Base-by-base conservation (phyloP, 805 yeast species). In the Pichia manshurica region DNA sequence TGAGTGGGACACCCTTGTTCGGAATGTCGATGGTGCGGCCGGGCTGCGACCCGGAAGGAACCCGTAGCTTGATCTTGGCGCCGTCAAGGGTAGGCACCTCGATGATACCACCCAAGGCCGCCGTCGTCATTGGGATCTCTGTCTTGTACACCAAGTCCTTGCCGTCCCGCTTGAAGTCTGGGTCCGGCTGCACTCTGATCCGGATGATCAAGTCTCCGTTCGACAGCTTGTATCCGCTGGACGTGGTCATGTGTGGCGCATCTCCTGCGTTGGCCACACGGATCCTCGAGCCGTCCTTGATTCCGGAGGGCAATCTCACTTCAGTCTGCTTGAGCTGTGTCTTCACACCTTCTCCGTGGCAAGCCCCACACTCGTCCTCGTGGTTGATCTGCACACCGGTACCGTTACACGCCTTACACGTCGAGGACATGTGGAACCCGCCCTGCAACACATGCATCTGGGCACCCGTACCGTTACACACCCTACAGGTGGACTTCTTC, bases 381-480 rank as follows among this genome's bases (percentile, higher is more conserved):
- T 75, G 72, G 41, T 81, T 77, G 43, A 89, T 79, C 4, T 72
- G 74, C 1, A 88, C 93, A 46, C 99, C 99, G 5, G 86, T 71
- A 36, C 99, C 99, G 39, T 76, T 81, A 73, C 99, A 93, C 3
- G 81, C 70, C 43, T 74, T 74, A 75, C 99, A 93, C 12, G 96
- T 88, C 0, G 96, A 81, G 3, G 96, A 83, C 96, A 93, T 89
- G 59, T 90, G 96, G 77, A 91, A 93, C 0, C 98, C 98, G 4
- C 95, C 96, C 56, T 83, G 83, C 62, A 86, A 75, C 41, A 81
- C 73, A 58, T 91, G 97, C 19, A 89, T 84, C 16, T 84, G 80
- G 32, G 90, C 84, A 4, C 99, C 99, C 0, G 96, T 79, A 49
- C 99, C 99, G 48, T 88, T 87, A 72, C 99, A 93, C 3, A 87